phyloP scores from a whole-genome alignment of 345 rosid genomes.

The Alliaria petiolata region DNA sequence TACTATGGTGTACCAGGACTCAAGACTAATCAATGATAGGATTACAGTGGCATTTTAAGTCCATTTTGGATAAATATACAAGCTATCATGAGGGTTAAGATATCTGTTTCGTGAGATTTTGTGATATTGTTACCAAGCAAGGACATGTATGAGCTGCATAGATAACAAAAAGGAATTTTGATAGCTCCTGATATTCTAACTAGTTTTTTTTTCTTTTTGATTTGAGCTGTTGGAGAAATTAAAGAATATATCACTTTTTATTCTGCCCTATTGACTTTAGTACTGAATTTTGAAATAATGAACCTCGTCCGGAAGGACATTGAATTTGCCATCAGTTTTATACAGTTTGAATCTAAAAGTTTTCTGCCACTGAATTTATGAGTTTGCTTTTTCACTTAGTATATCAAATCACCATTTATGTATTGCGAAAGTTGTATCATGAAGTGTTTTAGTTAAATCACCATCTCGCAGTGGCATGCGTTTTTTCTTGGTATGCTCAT shows the following conservation, averaged over 20 bases:
- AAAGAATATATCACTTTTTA: neutral
- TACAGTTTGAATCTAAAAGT: neutral
- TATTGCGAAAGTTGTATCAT: neutral
- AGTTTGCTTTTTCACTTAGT: neutral
- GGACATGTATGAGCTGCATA: neutral
- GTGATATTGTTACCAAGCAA: conserved; percentile 5
- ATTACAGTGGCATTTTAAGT: neutral
- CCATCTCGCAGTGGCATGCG: conserved; percentile 8
- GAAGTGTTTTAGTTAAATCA: too few relatives aligned
- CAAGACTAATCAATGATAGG: neutral
- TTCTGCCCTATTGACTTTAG: neutral
- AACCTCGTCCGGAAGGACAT: neutral
- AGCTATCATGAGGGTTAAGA: neutral
- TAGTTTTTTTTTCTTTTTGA: neutral
- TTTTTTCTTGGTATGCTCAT: conserved; percentile 3
- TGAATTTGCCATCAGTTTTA: neutral
- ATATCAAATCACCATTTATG: neutral
- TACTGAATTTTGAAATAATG: neutral
- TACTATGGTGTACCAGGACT: neutral
- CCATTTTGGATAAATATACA: neutral
- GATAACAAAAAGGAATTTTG: neutral
- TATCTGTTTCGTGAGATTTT: neutral
- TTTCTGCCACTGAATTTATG: neutral
- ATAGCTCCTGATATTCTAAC: neutral
- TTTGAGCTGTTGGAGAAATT: neutral